Evolutionary conservation across 2,329 filamentous ascomycete species (phyloP).

Genomic region (Zymoseptoria pseudotritici): DNA sequence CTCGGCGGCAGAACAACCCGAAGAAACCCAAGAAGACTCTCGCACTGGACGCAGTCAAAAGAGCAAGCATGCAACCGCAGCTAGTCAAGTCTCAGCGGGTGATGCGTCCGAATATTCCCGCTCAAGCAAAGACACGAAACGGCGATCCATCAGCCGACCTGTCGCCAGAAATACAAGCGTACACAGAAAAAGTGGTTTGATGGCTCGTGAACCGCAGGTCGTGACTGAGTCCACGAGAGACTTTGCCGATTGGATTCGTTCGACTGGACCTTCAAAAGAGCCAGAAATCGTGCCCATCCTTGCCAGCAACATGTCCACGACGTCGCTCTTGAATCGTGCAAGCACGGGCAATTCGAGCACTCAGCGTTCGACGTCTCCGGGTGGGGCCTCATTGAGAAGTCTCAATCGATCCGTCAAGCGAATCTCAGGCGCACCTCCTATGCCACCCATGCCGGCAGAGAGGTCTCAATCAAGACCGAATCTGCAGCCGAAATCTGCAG

Average conservation of each 20-base stretch:
- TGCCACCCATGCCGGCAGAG: constrained; percentile 20
- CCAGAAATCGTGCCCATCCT: constrained; percentile 14
- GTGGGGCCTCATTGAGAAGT: constrained; percentile 15
- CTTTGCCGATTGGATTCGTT: constrained; percentile 83
- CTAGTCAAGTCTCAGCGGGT: constrained; percentile 7
- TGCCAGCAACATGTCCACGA: constrained; percentile 17
- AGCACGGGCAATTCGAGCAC: constrained; percentile 2
- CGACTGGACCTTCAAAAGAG: constrained; percentile 58
- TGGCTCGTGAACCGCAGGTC: constrained; percentile 65
- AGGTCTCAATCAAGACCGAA: constrained; percentile 12
- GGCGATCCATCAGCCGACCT: constrained; percentile 27
- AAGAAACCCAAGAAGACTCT: constrained; percentile 6
- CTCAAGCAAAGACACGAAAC: constrained; percentile 12
- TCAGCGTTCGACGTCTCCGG: constrained; percentile 19
- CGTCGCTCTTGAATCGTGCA: constrained; percentile 13
- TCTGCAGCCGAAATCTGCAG: constrained; percentile 39
- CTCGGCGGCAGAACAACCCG: neutral
- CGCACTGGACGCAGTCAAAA: constrained; percentile 16
- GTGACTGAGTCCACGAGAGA: constrained; percentile 67
- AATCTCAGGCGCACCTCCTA: constrained; percentile 20
- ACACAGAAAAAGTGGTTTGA: constrained; percentile 27
- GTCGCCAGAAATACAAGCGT: constrained; percentile 26
- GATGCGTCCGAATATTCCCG: constrained; percentile 5
- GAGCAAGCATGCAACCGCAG: constrained; percentile 16
- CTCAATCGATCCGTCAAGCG: constrained; percentile 7